Base-by-base conservation (phyloP, 2,329 filamentous ascomycete genomes). In the Botrytis galanthina region DNA sequence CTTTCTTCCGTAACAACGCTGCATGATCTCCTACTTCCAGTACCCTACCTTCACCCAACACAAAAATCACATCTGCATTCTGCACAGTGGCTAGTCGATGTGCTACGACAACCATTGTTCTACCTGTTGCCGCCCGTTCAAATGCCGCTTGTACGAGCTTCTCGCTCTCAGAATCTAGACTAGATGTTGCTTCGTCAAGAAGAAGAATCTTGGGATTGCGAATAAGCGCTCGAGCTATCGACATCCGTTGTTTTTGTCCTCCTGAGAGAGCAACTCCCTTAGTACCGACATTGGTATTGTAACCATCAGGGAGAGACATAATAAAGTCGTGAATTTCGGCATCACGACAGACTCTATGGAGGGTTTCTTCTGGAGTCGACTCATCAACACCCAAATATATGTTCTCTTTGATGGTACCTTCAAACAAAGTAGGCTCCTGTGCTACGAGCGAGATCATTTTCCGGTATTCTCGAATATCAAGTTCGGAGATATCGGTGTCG, bases 21-120 rank as follows among this genome's bases (percentile, higher is more conserved):
- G 66, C 59, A 73, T 80, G 80, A 73, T 77, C 75, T 16, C 79
- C 79, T 29, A 70, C 73, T 72, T 81, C 80, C 18, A 80, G 67
- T 1, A 80, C 77, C 51, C 75, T 78, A 29, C 79, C 80, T 60
- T 78, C 78, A 9, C 78, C 78, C 32, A 80, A 62, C 42, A 80
- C 78, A 63, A 79, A 80, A 70, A 80, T 79, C 14, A 79, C 74
- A 75, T 80, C 78, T 1, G 92, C 92, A 77, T 94, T 91, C 81
- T 93, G 92, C 32, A 95, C 90, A 20, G 92, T 95, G 0, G 91
- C 91, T 67, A 95, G 84, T 22, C 93, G 86, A 80, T 95, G 93
- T 1, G 93, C 93, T 18, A 96, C 92, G 4, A 92, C 92, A 4
- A 96, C 85, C 77, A 92, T 94, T 2, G 93, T 90, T 75, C 92